These are phyloP conservation scores for Sicyos edulis DNA, from an alignment of 306 rosid genomes.

Conservation along the genomic window DNA sequence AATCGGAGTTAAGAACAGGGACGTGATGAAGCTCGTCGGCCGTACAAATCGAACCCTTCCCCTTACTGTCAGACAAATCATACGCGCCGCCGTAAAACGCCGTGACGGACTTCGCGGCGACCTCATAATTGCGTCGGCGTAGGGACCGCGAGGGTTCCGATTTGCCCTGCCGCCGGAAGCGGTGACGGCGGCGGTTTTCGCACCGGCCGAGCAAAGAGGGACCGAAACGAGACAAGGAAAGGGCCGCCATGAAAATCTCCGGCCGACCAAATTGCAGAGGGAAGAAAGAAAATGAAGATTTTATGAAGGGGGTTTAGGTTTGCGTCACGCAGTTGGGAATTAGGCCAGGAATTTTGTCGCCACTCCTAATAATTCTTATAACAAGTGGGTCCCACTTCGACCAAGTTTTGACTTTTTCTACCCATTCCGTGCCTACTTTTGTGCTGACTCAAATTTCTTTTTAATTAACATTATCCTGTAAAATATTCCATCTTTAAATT, in stretches of 20 bases:
- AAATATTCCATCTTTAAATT: too few relatives aligned
- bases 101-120: background rate
- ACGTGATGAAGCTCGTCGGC: conserved; percentile 81
- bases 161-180: background rate
- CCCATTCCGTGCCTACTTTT: background rate
- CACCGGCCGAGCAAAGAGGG: background rate
- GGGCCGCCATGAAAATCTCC: background rate
- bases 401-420: background rate
- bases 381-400: background rate
- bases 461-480: conserved; percentile 1
- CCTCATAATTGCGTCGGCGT: background rate
- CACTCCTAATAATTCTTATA: background rate
- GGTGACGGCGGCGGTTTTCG: background rate
- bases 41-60: conserved; percentile 42
- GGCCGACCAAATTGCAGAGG: background rate
- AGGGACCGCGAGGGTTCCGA: background rate
- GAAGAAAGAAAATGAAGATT: background rate
- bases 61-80: background rate
- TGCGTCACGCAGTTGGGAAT: background rate
- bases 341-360: too few relatives aligned
- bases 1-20: conserved; percentile 59
- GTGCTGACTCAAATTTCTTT: background rate
- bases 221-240: background rate
- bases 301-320: background rate
- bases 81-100: conserved; percentile 6